Evolutionary conservation across 805 yeast species (phyloP).

Genomic region (Clavispora vitiphila): DNA sequence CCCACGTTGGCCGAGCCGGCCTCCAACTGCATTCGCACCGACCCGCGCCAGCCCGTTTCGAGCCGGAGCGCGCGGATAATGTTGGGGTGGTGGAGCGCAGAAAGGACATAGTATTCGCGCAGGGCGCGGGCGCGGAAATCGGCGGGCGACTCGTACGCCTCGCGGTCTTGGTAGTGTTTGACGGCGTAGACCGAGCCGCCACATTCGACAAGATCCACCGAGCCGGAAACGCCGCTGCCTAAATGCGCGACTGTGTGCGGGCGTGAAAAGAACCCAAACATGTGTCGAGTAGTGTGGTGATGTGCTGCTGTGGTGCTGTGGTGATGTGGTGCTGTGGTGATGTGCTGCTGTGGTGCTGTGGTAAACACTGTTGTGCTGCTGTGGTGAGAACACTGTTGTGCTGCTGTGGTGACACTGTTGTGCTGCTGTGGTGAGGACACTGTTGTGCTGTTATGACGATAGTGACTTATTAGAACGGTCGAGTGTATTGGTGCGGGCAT

Average conservation of each 20-base stretch:
- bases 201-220: conserved; percentile 22
- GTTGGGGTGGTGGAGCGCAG: conserved; percentile 24
- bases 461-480: no score
- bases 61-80: conserved; percentile 31
- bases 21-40: conserved; percentile 26
- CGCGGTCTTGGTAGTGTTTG: conserved; percentile 40
- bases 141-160: conserved; percentile 31
- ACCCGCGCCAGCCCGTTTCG: conserved; percentile 18
- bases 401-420: no score
- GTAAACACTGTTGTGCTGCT: no score
- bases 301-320: no score
- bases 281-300: neutral
- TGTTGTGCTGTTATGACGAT: no score
- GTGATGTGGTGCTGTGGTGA: no score
- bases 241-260: conserved; percentile 15
- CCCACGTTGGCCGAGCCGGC: conserved; percentile 25
- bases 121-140: conserved; percentile 36
- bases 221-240: conserved; percentile 32
- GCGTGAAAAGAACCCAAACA: neutral
- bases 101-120: conserved; percentile 32
- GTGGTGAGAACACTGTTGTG: no score
- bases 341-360: no score
- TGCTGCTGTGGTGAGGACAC: no score
- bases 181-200: conserved; percentile 30
- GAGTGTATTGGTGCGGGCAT: no score